Percentiles rank a stretch among this genome's conserved stretches.
These are phyloP conservation scores for Achaetomium macrosporum DNA, from an alignment of 2,329 filamentous ascomycete species.

Conservation along the genomic window DNA sequence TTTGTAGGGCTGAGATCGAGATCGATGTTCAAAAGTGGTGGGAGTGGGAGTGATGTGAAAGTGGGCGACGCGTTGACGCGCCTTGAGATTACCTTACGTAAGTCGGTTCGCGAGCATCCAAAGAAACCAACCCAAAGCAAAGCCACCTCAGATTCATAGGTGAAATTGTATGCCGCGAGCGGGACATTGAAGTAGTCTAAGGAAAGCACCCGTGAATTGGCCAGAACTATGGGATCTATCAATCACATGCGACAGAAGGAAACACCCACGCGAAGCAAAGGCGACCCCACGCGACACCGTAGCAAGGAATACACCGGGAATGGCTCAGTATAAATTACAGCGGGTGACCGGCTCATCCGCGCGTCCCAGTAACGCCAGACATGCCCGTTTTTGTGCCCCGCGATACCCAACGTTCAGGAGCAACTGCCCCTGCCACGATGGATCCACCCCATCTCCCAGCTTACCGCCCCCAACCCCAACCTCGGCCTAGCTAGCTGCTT, in stretches of 20 bases:
- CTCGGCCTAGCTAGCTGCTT: constrained; percentile 15
- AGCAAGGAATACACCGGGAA: constrained; percentile 41
- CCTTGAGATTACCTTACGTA: too few species aligned
- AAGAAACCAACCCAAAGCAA: too few species aligned
- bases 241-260: constrained; percentile 33
- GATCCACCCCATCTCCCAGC: constrained; percentile 43
- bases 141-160: too few species aligned
- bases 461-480: constrained; percentile 37
- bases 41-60: too few species aligned
- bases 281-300: constrained; percentile 30
- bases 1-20: too few species aligned
- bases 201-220: constrained; percentile 20
- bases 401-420: constrained; percentile 21
- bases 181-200: neutral
- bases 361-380: constrained; percentile 26
- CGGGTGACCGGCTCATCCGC: constrained; percentile 36
- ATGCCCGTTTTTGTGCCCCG: constrained; percentile 24
- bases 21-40: too few species aligned
- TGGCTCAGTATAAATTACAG: constrained; percentile 60
- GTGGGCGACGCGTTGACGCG: too few species aligned
- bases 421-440: constrained; percentile 24
- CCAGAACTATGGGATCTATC: constrained; percentile 31
- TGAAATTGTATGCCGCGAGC: too few species aligned
- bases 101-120: too few species aligned
- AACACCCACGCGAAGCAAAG: constrained; percentile 26